Evolutionary conservation across 805 yeast species (phyloP).

Genomic region (Saccharomycopsis sp.): DNA sequence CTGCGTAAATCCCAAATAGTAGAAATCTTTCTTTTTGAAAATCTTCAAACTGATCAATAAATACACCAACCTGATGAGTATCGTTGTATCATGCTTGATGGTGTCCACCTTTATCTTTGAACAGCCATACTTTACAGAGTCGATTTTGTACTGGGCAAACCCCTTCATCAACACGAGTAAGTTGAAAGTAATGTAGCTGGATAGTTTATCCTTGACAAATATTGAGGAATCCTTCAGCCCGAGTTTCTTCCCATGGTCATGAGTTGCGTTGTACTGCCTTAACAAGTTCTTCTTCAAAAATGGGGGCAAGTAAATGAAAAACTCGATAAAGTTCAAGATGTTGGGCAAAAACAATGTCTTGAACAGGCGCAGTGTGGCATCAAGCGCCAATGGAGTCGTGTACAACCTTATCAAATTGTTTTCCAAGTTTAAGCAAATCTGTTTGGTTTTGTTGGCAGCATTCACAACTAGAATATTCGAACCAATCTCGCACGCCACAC

Average conservation of each 20-base stretch:
- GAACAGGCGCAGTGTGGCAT: too few relatives aligned
- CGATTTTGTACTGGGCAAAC: not conserved
- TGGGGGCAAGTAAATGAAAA: slow-evolving; percentile 11
- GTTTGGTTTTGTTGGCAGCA: too few relatives aligned
- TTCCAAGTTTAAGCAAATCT: too few relatives aligned
- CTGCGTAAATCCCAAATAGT: not conserved
- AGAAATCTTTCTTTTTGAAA: slow-evolving; percentile 10
- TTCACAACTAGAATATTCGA: not conserved
- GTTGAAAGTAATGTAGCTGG: slow-evolving; percentile 3
- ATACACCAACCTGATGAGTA: slow-evolving; percentile 8
- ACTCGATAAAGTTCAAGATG: slow-evolving; percentile 1
- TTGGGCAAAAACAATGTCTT: slow-evolving; percentile 1
- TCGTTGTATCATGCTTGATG: slow-evolving; percentile 3
- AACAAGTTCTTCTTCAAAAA: slow-evolving; percentile 4
- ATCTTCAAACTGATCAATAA: slow-evolving; percentile 7
- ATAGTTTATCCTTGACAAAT: slow-evolving; percentile 1
- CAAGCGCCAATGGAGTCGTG: too few relatives aligned
- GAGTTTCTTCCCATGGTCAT: too few relatives aligned
- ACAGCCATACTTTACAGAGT: too few relatives aligned
- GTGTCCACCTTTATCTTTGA: not conserved
- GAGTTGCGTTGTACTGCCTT: too few relatives aligned
- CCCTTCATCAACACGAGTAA: slow-evolving; percentile 3
- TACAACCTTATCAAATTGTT: too few relatives aligned
- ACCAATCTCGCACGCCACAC: not conserved
- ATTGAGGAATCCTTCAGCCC: too few relatives aligned